Base-by-base conservation (phyloP, 768 basidiomycete species). In the Hemileccinum rubropunctum region DNA sequence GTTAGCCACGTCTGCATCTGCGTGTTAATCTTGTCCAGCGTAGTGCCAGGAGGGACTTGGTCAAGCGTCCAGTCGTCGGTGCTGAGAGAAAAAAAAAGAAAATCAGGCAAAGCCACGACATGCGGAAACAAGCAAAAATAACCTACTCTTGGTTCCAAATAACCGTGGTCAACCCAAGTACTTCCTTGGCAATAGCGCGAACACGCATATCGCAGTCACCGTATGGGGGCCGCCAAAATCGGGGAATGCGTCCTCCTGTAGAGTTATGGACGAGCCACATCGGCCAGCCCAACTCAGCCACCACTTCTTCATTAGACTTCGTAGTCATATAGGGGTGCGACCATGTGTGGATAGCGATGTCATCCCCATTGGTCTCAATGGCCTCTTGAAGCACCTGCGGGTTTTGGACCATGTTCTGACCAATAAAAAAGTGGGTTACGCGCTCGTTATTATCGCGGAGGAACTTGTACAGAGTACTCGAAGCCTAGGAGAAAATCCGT, bases 371-470 rank as follows among this genome's bases (percentile, higher is more conserved):
- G 8, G 58, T 54, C 56, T 65, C 62, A 60, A 81, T 81, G 0
- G 82, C 83, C 10, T 62, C 60, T 50, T 71, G 54, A 67, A 93
- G 91, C 40, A 74, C 58, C 9, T 73, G 62, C 4, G 82, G 79
- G 61, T 87, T 72, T 36, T 62, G 44, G 23, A 88, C 58, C 50
- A 94, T 87, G 62, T 92, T 88, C 30, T 77, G 63, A 15, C 94
- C 94, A 55, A 97, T 95, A 75, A 93, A 81, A 67, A 95, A 95
- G 64, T 95, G 91, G 5, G 93, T 95, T 3, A 83, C 84, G n/a
- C 67, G 76, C 48, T 82, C 66, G 52, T 84, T 80, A 50, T 94
- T 77, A n/a, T 72, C 47, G 51, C 74, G 55, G 42, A 95, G 73
- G 65, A 91, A 95, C 7, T 78, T 59, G 60, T 88, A 79, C 17